Base-by-base conservation (phyloP, 176 grass and related monocot species). In the Stipa capillata region DNA sequence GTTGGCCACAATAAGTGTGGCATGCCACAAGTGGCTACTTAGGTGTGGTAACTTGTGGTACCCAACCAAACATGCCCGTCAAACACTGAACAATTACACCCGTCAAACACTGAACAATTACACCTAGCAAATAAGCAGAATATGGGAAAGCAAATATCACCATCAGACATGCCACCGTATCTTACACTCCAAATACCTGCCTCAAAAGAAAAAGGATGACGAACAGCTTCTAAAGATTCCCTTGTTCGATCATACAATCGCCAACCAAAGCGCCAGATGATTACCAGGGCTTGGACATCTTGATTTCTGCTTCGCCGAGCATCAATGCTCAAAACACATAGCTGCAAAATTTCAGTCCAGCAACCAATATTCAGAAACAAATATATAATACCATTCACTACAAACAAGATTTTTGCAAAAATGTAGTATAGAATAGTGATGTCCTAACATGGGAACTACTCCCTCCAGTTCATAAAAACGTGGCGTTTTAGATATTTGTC, bases 241-340 rank as follows among this genome's bases (percentile, higher is more conserved):
- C 14, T 25, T 18, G 72, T 39, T 73, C 85, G 89, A 71, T 85
- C 89, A 81, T n/a, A n/a, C n/a, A n/a, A n/a, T 91, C 78, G 54
- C 81, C 81, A 15, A 73, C 85, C 39, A 80, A 82, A 43, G 84
- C 51, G 3, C 79, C 9, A 61, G 69, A 59, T 54, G 77, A 57
- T 82, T 42, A n/a, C 45, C 32, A 3, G 2, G 29, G 50, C 58
- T 50, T 85, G 85, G 35, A 87, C 87, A 48, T 76, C 66, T 48
- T 7, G 79, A 62, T 37, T 84, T 89, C 68, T 89, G 89, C 74
- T 86, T 85, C 77, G 87, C 81, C 8, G 24, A 54, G 3, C 52
- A 11, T 54, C n/a, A n/a, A 53, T 53, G 51, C 51, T 53, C n/a
- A 54, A 21, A 54, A 54, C 52, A 54, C n/a, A 25, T 21, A 3